Conservation (phyloP, 768 basidiomycete species). For the Mycena albidolilacea region DNA sequence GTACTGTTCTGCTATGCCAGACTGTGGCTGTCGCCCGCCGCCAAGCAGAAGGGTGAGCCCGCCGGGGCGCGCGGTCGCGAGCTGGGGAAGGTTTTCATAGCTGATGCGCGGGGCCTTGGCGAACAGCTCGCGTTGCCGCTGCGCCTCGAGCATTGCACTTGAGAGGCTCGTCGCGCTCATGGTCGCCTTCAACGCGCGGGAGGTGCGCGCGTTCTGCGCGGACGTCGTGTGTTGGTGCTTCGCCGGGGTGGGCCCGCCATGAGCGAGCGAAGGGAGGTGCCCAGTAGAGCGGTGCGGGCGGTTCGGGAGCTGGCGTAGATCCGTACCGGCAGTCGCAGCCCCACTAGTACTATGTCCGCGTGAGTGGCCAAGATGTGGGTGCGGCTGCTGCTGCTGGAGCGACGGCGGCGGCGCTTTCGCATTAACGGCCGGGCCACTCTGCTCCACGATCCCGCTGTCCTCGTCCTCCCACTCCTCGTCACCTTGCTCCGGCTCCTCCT, state of each 20-base stretch:
- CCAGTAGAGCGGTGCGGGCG: conserved; percentile 36
- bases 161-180: conserved; percentile 19
- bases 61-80: conserved; percentile 47
- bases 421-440: not conserved
- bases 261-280: conserved; percentile 39
- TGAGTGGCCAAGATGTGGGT: conserved; percentile 20
- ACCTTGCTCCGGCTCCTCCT: conserved; percentile 33
- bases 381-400: conserved; percentile 32
- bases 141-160: conserved; percentile 32
- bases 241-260: conserved; percentile 73
- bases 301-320: conserved; percentile 39
- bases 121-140: conserved; percentile 68
- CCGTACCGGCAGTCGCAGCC: conserved; percentile 2
- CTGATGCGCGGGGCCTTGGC: conserved; percentile 78
- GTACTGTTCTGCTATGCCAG: conserved; percentile 41
- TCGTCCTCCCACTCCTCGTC: conserved; percentile 33
- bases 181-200: conserved; percentile 28
- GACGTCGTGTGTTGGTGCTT: conserved; percentile 20
- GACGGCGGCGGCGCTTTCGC: conserved; percentile 38
- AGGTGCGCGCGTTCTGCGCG: conserved; percentile 35
- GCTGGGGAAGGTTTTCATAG: conserved; percentile 68
- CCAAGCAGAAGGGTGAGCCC: conserved; percentile 42
- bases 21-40: conserved; percentile 36
- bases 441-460: conserved; percentile 20
- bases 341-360: conserved; percentile 25